Evolutionary conservation across 2,329 filamentous ascomycete species (phyloP), one percentile per base, ranked within the genome.

Genomic region (Penicillium sp.): DNA sequence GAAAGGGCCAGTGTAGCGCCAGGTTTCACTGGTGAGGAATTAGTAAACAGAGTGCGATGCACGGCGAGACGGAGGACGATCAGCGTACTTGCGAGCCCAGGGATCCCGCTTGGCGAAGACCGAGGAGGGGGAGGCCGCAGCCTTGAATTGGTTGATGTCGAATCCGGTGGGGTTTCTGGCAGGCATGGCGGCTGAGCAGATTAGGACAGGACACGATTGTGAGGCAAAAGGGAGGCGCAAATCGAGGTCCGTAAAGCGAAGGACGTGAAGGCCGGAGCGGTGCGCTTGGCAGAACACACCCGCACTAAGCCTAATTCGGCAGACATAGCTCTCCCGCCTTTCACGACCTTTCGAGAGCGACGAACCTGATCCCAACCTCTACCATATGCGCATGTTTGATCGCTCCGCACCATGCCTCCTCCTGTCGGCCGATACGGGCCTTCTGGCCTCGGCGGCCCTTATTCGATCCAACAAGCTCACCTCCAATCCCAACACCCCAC

Each of bases 1-100:
- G 76, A 96, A 97, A 39, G 80, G 83, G 50, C 91, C 93, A 23
- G 79, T 83, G 76, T 95, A 96, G 70, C 93, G 80, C 93, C 93
- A 98, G 63, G 86, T 79, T 75, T 98, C 93, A 63, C 93, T 98
- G 65, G 51, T n/a, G 25, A 11, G 17, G 19, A 5, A 14, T 27
- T 33, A 56, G 60, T 42, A 61, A 23, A 31, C 46, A 30, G 29
- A 47, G 35, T 42, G 30, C 28, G 21, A 38, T 37, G 32, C 29
- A 8, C 7, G 32, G 19, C 2, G 28, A 16, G 29, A 21, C 15
- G 16, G 2, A 35, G 25, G n/a, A 8, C 7, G 28, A 23, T 34
- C 16, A 42, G 46, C 76, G 56, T 73, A 83, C 80, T 74, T 66
- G 73, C 79, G 69, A 59, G 69, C 73, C 80, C 80, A 84, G 46